Evolutionary conservation across 2,329 filamentous ascomycete species (phyloP), one percentile per base, ranked within the genome.

Genomic region (Ophiocordyceps australis): DNA sequence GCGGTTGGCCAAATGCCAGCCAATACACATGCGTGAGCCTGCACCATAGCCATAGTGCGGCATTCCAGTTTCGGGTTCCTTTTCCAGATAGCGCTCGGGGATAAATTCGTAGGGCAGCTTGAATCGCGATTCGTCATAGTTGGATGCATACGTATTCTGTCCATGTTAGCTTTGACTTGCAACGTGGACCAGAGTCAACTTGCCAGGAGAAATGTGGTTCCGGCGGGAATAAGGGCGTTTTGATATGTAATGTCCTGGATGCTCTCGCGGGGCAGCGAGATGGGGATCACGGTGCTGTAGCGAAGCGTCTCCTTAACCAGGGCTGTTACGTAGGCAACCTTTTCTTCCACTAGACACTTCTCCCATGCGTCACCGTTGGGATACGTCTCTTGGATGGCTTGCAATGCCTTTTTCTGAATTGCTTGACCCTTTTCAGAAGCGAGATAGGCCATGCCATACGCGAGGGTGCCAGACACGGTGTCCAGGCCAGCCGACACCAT

Each of bases 401-500:
- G 50, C 30, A 79, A 68, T 0, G 78, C 78, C 19, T 63, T 69
- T 28, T 62, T 50, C 46, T 89, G 80, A 31, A 85, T 74, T 3
- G 61, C 56, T 36, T 78, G 74, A 10, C 79, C 77, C 9, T 72
- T 55, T 0, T 61, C 48, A 0, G 67, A 72, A n/a, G 74, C 65
- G 3, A 89, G 62, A 37, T 78, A 80, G 3, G 75, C 80, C 23
- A 86, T 67, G 9, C 74, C 73, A 74, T 82, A 81, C 39, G 82
- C 74, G 8, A 86, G 51, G 33, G 83, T 85, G 9, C 72, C 76
- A 0, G 80, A 76, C 2, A 89, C 74, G 0, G 80, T 89, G 42
- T 89, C 80, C 11, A 86, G 64, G 12, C 80, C 80, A 0, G 77
- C 80, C 2, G 74, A 78, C 0, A 86, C 74, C 67, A 86, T 83